Conservation (phyloP, 176 grass and related monocot species). For the Puya raimondii region DNA sequence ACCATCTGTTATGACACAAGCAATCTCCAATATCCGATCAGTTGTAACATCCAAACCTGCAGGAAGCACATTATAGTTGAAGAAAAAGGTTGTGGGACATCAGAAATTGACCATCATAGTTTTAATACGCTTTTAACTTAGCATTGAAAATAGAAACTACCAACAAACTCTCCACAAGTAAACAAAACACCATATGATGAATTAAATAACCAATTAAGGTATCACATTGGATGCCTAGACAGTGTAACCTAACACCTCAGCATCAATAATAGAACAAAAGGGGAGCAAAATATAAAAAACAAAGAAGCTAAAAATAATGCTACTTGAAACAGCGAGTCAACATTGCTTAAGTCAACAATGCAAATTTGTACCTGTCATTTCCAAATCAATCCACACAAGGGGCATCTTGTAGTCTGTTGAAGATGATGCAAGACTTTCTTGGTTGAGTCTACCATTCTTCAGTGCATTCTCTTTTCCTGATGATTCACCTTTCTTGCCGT, state of each 20-base stretch:
- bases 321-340: too few species aligned
- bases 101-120: constrained; percentile 3
- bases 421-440: constrained; percentile 24
- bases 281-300: too few species aligned
- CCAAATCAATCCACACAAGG: constrained; percentile 91
- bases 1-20: constrained; percentile 81
- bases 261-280: neutral
- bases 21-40: constrained; percentile 87
- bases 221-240: neutral
- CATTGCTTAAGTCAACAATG: neutral
- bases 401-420: constrained; percentile 53
- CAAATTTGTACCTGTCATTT: constrained; percentile 66
- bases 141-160: neutral
- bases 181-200: neutral
- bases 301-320: too few species aligned
- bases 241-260: neutral
- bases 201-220: neutral
- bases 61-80: constrained; percentile 7
- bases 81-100: constrained; percentile 5
- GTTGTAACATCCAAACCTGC: constrained; percentile 72
- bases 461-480: neutral
- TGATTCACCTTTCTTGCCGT: neutral
- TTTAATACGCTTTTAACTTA: neutral
- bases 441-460: constrained; percentile 12
- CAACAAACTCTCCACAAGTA: neutral